A percentile compares a stretch with the other conserved stretches of the same genome.
Conservation (phyloP, 2,329 filamentous ascomycete species). For the Alternaria ethzedia region DNA sequence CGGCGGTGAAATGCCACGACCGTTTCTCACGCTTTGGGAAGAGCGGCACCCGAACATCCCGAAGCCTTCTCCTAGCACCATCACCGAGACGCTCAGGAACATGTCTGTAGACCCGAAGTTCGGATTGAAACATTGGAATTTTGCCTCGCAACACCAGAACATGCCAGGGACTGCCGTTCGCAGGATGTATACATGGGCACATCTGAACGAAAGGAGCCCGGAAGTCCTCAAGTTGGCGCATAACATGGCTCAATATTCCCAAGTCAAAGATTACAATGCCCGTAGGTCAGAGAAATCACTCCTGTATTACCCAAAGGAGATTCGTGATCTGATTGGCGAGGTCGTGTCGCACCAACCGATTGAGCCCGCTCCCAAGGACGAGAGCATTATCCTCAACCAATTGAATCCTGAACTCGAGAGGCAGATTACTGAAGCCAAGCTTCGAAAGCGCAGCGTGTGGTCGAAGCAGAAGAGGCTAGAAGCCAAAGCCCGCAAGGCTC, state of each 20-base stretch:
- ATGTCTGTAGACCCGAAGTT: constrained; percentile 54
- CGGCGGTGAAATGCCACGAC: constrained; percentile 61
- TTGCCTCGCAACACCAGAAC: constrained; percentile 25
- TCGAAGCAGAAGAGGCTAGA: constrained; percentile 24
- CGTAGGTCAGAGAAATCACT: constrained; percentile 27
- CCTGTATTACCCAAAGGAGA: constrained; percentile 41
- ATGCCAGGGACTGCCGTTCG: constrained; percentile 52
- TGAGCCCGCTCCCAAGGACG: constrained; percentile 34
- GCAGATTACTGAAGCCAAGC: constrained; percentile 27
- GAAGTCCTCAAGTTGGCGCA: constrained; percentile 57
- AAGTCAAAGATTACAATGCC: constrained; percentile 9
- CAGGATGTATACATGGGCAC: constrained; percentile 56
- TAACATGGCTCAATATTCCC: constrained; percentile 55
- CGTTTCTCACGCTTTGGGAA: constrained; percentile 62
- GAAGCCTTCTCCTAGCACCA: constrained; percentile 60
- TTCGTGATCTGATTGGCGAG: constrained; percentile 34
- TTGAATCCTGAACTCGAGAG: constrained; percentile 27
- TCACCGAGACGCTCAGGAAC: constrained; percentile 58
- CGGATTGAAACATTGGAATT: constrained; percentile 58
- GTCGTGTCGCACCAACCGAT: constrained; percentile 24
- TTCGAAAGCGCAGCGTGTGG: constrained; percentile 17
- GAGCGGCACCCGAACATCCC: constrained; percentile 44
- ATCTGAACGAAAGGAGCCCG: constrained; percentile 53
- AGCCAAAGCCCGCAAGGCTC: constrained; percentile 23
- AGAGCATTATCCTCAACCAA: constrained; percentile 32